Base-by-base conservation (phyloP, 2,329 filamentous ascomycete genomes). In the Fusarium musae region DNA sequence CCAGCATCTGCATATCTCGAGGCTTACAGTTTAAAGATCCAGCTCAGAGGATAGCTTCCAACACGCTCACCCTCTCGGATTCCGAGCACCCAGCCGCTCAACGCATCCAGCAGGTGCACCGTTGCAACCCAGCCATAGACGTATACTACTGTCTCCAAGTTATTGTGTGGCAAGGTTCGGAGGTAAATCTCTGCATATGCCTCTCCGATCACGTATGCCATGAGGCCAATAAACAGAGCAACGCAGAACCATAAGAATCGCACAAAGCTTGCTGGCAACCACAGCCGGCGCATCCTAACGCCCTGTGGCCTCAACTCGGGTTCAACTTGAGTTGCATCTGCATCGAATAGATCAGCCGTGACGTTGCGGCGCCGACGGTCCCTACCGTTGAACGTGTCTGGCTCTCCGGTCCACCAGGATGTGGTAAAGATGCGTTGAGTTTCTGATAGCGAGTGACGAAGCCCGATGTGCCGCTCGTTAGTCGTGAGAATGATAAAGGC, bases 111-210 rank as follows among this genome's bases (percentile, higher is more conserved):
- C 30, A 92, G 80, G 69, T 92, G 88, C 13, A 93, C 90, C 3
- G 90, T 92, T 36, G 87, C 84, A 15, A 92, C 89, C 91, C 91
- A 93, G 56, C 89, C 91, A 79, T 92, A 93, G 54, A 93, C 91
- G 77, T 93, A 93, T 16, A 91, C 85, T 59, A 93, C 88, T 0
- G 90, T 92, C 79, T 92, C 90, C 71, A 90, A 84, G 67, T 87
- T 92, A 81, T 88, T 87, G 77, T 93, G 91, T 9, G 91, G 91
- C 63, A 93, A 81, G 2, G 91, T 92, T 43, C 89, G 86, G 42
- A 93, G 84, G 74, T 93, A 93, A 17, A 92, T 88, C 82, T 92
- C 91, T 21, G 90, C 90, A 78, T 92, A 92, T 2, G 89, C 89
- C 80, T 93, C 91, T 78, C 91, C 91, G 72, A 92, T 85, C 15